Percentiles rank a stretch among this genome's conserved stretches.
Evolutionary conservation across 202 grass and related monocot species (phyloP).

Genomic region (Panicum hallii): DNA sequence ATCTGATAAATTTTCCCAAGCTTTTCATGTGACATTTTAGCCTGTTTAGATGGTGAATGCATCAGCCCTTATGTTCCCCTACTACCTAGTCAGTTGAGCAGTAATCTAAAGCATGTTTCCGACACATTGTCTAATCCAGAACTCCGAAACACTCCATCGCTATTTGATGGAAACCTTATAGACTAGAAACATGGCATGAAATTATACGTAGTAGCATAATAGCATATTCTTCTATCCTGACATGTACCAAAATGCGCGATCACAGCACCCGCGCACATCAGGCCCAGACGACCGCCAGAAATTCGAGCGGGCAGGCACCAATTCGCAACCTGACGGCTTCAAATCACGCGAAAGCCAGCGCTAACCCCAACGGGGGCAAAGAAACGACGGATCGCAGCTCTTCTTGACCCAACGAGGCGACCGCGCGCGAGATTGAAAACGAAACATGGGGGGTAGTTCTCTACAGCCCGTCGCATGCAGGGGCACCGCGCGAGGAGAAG

Average conservation of each 20-base stretch:
- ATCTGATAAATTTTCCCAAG: neutral
- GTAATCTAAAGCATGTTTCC: neutral
- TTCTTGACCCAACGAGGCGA: constrained; percentile 1
- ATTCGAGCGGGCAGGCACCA: neutral
- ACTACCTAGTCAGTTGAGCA: neutral
- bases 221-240: neutral
- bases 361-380: neutral
- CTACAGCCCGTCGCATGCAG: neutral
- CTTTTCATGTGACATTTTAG: neutral
- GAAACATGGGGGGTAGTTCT: too few relatives aligned
- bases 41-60: neutral
- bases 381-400: constrained; percentile 13
- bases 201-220: neutral
- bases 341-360: neutral
- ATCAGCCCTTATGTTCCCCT: neutral
- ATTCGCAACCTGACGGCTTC: neutral
- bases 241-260: neutral
- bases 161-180: neutral
- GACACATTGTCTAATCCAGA: neutral
- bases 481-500: neutral
- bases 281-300: neutral
- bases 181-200: neutral
- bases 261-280: neutral
- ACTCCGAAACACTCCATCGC: neutral
- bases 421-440: neutral